Percentiles rank a stretch among this genome's conserved stretches.
Evolutionary conservation across 1,284 basidiomycete genomes (phyloP).

Genomic region (Leccinum pseudoinsigne): DNA sequence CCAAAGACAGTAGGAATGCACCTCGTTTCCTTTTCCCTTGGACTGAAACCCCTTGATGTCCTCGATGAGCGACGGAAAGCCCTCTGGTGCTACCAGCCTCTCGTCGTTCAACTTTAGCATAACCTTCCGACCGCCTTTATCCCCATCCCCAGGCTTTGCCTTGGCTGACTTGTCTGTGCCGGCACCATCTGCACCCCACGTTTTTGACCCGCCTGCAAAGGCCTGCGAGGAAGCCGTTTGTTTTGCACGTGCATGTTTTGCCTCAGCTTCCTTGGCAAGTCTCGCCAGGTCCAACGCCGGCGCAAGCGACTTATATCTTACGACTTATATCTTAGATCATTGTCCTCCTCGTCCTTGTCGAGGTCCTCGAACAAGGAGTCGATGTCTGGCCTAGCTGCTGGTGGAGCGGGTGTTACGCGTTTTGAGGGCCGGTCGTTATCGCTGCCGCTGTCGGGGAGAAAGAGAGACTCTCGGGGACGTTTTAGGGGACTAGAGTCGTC

Average conservation of each 20-base stretch:
- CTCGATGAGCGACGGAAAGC: too few relatives aligned
- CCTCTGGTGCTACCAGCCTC: too few relatives aligned
- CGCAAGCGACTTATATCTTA: conserved; percentile 40
- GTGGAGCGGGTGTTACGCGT: conserved; percentile 21
- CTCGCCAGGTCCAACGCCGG: conserved; percentile 51
- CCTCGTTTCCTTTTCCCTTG: too few relatives aligned
- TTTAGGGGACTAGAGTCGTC: conserved; percentile 26
- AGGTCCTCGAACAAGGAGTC: conserved; percentile 65
- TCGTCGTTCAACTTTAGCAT: too few relatives aligned
- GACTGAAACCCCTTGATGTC: too few relatives aligned
- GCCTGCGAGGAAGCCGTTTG: too few relatives aligned
- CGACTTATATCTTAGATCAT: conserved; percentile 25
- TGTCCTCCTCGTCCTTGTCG: conserved; percentile 43
- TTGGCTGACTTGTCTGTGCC: conserved; percentile 28
- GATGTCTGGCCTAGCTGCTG: conserved; percentile 41
- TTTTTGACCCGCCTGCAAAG: too few relatives aligned
- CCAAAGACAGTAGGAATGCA: too few relatives aligned
- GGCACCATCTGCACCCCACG: conserved; percentile 6
- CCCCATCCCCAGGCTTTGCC: conserved; percentile 35
- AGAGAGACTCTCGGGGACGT: conserved; percentile 44
- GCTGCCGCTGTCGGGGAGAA: conserved; percentile 52
- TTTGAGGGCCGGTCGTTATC: conserved; percentile 30
- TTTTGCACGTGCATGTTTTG: conserved; percentile 35
- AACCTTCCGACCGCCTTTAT: conserved; percentile 38
- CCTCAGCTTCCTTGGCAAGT: conserved; percentile 54